Conservation (phyloP, 129 eudicot species). For the Deinandra increscens region DNA sequence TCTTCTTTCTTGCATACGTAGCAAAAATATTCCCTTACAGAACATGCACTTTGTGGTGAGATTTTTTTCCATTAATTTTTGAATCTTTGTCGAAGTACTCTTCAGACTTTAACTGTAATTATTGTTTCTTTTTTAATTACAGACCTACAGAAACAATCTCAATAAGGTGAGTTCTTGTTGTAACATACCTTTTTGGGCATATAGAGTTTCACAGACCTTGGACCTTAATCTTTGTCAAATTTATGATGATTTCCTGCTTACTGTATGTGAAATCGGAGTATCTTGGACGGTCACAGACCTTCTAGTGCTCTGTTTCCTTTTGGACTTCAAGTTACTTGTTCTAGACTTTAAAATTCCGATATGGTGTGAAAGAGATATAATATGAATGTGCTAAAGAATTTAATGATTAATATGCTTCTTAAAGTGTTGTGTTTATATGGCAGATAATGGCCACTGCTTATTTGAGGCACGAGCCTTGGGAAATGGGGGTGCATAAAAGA, state of each 20-base stretch:
- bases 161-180: conserved; percentile 14
- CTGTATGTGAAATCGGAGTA: too few species aligned
- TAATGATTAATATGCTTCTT: too few species aligned
- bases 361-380: too few species aligned
- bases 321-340: too few species aligned
- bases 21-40: conserved; percentile 75
- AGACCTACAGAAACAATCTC: conserved; percentile 97
- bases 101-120: neutral
- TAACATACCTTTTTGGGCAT: neutral
- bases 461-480: conserved; percentile 95
- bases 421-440: neutral
- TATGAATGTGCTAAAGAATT: too few species aligned
- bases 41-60: conserved; percentile 98
- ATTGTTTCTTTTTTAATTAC: conserved; percentile 19
- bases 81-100: neutral
- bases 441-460: conserved; percentile 97
- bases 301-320: too few species aligned
- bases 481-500: conserved; percentile 99
- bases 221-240: neutral
- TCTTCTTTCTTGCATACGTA: conserved; percentile 75
- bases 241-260: too few species aligned
- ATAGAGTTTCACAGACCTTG: neutral
- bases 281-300: too few species aligned
- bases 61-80: neutral
- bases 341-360: too few species aligned